phyloP scores from a whole-genome alignment of 257 asterid genomes.

The Mentha longifolia region DNA sequence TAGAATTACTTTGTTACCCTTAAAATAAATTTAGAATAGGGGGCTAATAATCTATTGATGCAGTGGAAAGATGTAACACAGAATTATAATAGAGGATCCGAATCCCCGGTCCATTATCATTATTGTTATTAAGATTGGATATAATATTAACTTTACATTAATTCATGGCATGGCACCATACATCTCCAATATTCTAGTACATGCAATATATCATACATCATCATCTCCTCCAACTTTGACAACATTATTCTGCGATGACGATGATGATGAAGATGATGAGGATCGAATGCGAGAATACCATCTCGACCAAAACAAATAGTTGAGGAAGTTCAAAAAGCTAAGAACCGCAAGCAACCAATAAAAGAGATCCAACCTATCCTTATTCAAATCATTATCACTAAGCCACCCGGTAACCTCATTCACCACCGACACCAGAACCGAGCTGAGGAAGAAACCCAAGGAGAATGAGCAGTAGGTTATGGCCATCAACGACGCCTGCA shows the following conservation, averaged over 20 bases:
- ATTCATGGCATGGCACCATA: too few species aligned
- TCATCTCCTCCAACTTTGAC: constrained; percentile 50
- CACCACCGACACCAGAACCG: constrained; percentile 77
- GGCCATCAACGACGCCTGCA: constrained; percentile 77
- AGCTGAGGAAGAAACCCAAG: constrained; percentile 80
- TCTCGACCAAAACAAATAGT: constrained; percentile 77
- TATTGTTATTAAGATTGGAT: too few species aligned
- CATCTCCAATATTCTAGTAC: too few species aligned
- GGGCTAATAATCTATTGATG: too few species aligned
- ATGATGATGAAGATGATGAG: constrained; percentile 20
- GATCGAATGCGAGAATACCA: constrained; percentile 52
- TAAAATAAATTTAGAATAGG: too few species aligned
- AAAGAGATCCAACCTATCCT: constrained; percentile 76
- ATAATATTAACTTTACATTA: too few species aligned
- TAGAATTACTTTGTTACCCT: too few species aligned
- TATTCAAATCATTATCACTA: constrained; percentile 62
- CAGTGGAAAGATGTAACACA: too few species aligned
- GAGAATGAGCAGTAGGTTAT: constrained; percentile 88
- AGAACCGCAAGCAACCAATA: constrained; percentile 73
- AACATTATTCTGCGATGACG: not conserved
- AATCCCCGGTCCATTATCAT: too few species aligned
- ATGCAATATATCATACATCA: not conserved
- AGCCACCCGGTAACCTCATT: constrained; percentile 87
- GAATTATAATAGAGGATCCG: too few species aligned
- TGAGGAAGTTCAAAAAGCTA: constrained; percentile 74